Base-by-base conservation (phyloP, 805 yeast genomes). In the Metschnikowia santaceciliae region DNA sequence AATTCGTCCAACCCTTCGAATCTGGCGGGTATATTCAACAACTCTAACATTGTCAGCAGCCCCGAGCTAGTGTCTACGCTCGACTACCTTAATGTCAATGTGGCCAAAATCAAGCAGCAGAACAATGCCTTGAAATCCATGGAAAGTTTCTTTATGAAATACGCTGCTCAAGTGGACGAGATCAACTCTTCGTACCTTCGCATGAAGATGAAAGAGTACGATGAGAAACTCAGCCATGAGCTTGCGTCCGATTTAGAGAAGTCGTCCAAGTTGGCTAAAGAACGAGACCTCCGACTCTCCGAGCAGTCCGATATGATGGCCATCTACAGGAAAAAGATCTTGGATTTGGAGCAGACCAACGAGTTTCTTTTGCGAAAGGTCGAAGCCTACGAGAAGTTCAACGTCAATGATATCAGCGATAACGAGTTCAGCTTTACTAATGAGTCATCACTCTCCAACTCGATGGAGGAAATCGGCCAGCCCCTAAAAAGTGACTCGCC, bases 31-130 rank as follows among this genome's bases (percentile, higher is more conserved):
- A 76, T 83, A 39, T 81, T 78, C 57, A 77, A 76, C 30, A 83
- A 83, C 58, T 75, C 86, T 33, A 81, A 81, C 48, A 75, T 85
- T 33, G 81, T 83, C 3, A 79, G 81, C 13, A 73, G 83, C 15
- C 72, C 81, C 1, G 78, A 72, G 41, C 66, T 86, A 48, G 83
- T 82, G 36, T 77, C 76, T 46, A 75, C 84, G 4, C 76, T 86
- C 7, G 77, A 79, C 49, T 66, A 77, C 19, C 65, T 88, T 37
- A 75, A 83, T 1, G 69, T 78, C 30, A 81, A 82, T 48, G 67
- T 87, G 17, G 76, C 82, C 47, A 72, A 78, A 54, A 82, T 82
- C 49, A 83, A 79, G 57, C 73, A 82, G 47, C 86, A 86, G 58
- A 82, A 76, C 56, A 71, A 79, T 55, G 76, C 82, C 51, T 63